These are phyloP conservation scores for Gleditsia sinensis DNA, from an alignment of 306 rosid species.

Conservation along the genomic window DNA sequence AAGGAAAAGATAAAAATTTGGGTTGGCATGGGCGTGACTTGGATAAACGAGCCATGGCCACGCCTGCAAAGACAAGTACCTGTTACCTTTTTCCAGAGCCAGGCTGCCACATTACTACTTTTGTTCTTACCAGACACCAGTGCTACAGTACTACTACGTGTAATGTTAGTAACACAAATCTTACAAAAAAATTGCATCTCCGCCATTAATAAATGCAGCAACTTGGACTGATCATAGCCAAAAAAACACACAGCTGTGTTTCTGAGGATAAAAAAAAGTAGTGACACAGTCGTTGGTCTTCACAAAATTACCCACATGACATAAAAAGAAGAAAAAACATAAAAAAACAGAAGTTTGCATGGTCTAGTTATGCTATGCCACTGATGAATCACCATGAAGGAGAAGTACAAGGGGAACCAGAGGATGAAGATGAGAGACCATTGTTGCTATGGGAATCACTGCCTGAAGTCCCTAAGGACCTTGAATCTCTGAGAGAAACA, in stretches of 20 bases:
- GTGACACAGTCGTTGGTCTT: neutral
- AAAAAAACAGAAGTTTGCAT: neutral
- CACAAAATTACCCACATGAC: conserved; percentile 17
- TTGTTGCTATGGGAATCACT: conserved; percentile 62
- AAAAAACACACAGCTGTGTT: neutral
- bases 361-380: conserved; percentile 3
- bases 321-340: neutral
- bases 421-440: conserved; percentile 65
- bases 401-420: conserved; percentile 76
- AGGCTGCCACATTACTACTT: conserved; percentile 10
- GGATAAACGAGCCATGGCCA: conserved; percentile 45
- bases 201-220: neutral
- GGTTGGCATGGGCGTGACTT: conserved; percentile 39
- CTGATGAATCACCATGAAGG: conserved; percentile 79
- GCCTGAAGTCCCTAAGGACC: conserved; percentile 57
- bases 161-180: neutral
- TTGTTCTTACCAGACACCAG: conserved; percentile 20
- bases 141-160: too few relatives aligned
- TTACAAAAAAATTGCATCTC: neutral
- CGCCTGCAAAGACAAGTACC: conserved; percentile 42
- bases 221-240: neutral
- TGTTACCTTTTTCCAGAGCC: conserved; percentile 31
- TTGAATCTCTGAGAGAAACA: conserved; percentile 61
- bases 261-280: neutral
- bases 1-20: conserved; percentile 8